These are phyloP conservation scores for Leucosporidium yakuticum DNA, from an alignment of 768 basidiomycete genomes.

Conservation along the genomic window DNA sequence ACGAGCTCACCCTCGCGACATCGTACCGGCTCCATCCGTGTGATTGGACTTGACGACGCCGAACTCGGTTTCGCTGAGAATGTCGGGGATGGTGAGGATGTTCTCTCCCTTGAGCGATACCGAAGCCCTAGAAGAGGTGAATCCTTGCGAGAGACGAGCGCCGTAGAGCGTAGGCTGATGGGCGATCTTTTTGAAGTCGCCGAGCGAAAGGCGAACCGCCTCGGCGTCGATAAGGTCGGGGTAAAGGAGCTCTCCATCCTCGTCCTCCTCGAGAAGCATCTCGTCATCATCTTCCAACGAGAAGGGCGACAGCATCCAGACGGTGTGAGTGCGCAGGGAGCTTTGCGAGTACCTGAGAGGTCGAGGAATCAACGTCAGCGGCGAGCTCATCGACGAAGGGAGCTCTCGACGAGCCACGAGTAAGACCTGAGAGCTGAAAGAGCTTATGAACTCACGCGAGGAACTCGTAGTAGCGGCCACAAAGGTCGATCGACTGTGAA, in stretches of 20 bases:
- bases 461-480: slow-evolving; percentile 15
- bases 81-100: slow-evolving; percentile 8
- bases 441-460: neutral
- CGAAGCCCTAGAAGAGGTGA: slow-evolving; percentile 10
- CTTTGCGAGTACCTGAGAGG: slow-evolving; percentile 18
- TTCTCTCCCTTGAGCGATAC: neutral
- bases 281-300: neutral
- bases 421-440: too few relatives aligned
- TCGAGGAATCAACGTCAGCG: too few relatives aligned
- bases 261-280: neutral
- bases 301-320: slow-evolving; percentile 17
- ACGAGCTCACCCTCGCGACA: neutral
- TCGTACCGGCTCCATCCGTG: slow-evolving; percentile 14
- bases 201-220: slow-evolving; percentile 1
- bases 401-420: too few relatives aligned
- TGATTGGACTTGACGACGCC: slow-evolving; percentile 11
- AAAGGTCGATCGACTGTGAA: slow-evolving; percentile 3
- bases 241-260: neutral
- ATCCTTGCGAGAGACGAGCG: slow-evolving; percentile 18
- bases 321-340: slow-evolving; percentile 3
- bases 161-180: slow-evolving; percentile 23
- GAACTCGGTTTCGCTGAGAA: neutral
- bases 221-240: slow-evolving; percentile 1
- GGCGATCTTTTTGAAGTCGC: slow-evolving; percentile 9
- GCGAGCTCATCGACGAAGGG: too few relatives aligned